Evolutionary conservation across 768 basidiomycete species (phyloP).

Genomic region (Cystobasidium tubakii): DNA sequence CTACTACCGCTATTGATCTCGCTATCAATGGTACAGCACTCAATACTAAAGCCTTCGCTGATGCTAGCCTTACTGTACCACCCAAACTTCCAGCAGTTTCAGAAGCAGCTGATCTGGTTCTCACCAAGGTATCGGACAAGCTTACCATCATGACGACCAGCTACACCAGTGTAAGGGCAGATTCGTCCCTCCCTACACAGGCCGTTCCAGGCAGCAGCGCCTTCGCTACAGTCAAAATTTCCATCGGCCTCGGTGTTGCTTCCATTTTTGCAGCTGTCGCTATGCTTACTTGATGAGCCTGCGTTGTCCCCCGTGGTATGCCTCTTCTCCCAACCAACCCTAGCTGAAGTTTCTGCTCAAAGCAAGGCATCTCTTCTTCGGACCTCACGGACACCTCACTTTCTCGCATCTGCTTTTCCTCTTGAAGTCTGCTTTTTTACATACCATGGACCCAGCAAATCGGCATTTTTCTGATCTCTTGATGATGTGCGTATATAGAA

Average conservation of each 20-base stretch:
- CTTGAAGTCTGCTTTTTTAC: no score
- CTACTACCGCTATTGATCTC: not conserved
- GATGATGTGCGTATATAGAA: no score
- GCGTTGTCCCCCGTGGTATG: no score
- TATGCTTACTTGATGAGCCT: not conserved
- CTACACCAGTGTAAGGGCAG: not conserved
- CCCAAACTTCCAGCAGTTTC: not conserved
- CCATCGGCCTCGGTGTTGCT: not conserved
- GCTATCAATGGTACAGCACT: not conserved
- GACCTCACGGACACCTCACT: no score
- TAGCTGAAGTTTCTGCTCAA: no score
- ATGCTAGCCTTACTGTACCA: constrained; percentile 13
- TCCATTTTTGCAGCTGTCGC: not conserved
- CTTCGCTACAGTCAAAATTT: not conserved
- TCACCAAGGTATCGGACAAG: not conserved
- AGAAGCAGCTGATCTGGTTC: not conserved
- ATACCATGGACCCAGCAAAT: no score
- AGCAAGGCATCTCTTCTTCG: no score
- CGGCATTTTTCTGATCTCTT: no score
- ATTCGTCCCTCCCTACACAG: not conserved
- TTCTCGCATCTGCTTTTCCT: no score
- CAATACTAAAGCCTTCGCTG: not conserved
- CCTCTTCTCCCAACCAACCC: no score
- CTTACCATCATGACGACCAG: not conserved
- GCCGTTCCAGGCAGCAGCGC: not conserved